phyloP scores from a whole-genome alignment of 1,284 basidiomycete species.

The Tilletia horrida region DNA sequence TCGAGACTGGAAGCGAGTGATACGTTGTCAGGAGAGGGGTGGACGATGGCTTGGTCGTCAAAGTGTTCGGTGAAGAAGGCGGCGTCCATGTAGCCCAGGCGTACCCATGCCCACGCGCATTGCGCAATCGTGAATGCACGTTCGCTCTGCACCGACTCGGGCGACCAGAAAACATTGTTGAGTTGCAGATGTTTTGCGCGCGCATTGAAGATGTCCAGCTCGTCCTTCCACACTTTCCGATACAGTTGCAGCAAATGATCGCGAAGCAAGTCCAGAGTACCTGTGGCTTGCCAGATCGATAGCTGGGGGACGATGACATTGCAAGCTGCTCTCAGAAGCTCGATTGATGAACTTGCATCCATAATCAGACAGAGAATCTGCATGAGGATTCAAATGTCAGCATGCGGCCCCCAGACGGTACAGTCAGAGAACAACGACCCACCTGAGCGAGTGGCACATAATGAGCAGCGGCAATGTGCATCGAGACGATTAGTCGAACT shows the following conservation, averaged over 20 bases:
- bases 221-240: no score
- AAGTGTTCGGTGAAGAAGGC: background rate
- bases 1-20: background rate
- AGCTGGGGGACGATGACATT: background rate
- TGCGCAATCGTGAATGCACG: background rate
- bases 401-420: no score
- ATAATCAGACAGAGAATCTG: background rate
- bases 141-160: no score
- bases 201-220: no score
- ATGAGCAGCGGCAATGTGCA: background rate
- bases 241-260: no score
- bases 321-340: background rate
- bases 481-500: no score
- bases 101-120: constrained; percentile 9
- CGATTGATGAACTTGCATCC: background rate
- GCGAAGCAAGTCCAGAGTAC: background rate
- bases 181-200: no score
- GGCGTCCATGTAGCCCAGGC: background rate
- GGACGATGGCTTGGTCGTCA: background rate
- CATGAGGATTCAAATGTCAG: background rate
- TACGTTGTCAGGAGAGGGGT: background rate
- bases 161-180: no score
- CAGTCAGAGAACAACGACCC: background rate
- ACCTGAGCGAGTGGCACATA: background rate
- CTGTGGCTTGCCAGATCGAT: background rate